Evolutionary conservation across 371 early-diverging fungal species (phyloP), one percentile per base, ranked within the genome.

Genomic region (Amoeboaphelidium occidentale): DNA sequence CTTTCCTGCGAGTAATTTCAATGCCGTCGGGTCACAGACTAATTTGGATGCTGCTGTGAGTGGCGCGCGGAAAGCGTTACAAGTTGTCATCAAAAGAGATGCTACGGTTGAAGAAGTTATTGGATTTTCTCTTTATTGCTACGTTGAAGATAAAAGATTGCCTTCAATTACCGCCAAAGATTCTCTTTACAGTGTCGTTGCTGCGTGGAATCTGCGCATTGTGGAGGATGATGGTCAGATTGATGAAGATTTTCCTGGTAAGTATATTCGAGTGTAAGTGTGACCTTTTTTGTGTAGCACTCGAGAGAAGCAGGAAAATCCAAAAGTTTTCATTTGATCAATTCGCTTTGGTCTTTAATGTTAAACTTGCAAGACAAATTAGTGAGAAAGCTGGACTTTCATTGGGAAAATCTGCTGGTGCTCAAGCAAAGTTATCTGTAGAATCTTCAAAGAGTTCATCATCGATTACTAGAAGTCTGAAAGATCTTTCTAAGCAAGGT

Each of bases 161-260:
- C 82, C 89, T 12, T 55, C 60, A 17, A 58, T 90, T 13, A 74
- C 76, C 39, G 17, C 10, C 17, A 32, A 17, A 2, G 69, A 64
- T 2, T 65, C 73, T 2, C 56, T 66, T 23, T 73, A 68, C 27
- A 73, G 79, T 47, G 70, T 81, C 12, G 71, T 70, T 1, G 63
- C 70, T 47, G 46, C 46, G 48, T 92, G 93, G 93, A 78, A 72
- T 14, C 59, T 92, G 63, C 65, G 85, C 45, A 87, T 94, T 52
- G 88, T 81, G 1, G 93, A 89, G 57, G 90, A 88, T 49, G 89
- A 87, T 67, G 93, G 93, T 17, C 75, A 74, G 32, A 78, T 92
- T 47, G 96, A 94, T 56, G 90, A 90, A 32, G 92, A 90, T 62
- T 75, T 94, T 55, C 93, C 93, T 41, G 88, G 83, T 82, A 68